Evolutionary conservation across 192 early-diverging fungal genomes (phyloP), one percentile per base, ranked within the genome.

Genomic region (Dimargaris verticillata): DNA sequence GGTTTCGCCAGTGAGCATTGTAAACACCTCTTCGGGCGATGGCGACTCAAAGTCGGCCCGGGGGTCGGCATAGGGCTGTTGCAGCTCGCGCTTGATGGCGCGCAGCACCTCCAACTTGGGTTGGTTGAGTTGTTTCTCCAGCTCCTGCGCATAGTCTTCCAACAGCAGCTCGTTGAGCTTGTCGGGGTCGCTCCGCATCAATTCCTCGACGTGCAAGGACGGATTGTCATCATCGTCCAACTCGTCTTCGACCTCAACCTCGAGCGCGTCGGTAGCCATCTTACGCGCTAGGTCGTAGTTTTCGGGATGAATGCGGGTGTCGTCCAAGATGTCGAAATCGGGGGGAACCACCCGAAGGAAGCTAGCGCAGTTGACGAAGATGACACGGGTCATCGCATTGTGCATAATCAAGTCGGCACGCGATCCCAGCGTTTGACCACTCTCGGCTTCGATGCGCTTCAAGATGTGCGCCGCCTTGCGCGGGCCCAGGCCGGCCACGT

Each of bases 281-380:
- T 99, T 93, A 33, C 93, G 80, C 0, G 93, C 93, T 44, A 97
- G 71, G 38, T 87, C 86, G 64, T 99, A 99, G 68, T 97, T 88
- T 70, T 94, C 85, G 7, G 90, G 91, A 68, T 97, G 95, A 52
- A 99, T 88, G 44, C 92, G 81, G 33, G 92, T 99, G 58, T 88
- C 85, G 71, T 99, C 95, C 41, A 99, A 73, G 29, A 90, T 76
- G 66, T 96, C 93, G 46, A 75, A 69, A n/a, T 72, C 73, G 9
- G 73, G 62, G 50, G 77, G 77, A 17, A 81, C 82, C 47, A 99
- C 85, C 42, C 88, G 84, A 53, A 99, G 69, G 73, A 95, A 99
- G 59, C 86, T 84, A 13, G 87, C 84, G 66, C 91, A 89, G 71
- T 99, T 99, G 77, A 91, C 84, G 69, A 93, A 99, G 38, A 95